Percentiles rank a stretch among this genome's conserved stretches.
These are phyloP conservation scores for Perkinsus chesapeaki DNA, from an alignment of 169 alveolate species.

Conservation along the genomic window DNA sequence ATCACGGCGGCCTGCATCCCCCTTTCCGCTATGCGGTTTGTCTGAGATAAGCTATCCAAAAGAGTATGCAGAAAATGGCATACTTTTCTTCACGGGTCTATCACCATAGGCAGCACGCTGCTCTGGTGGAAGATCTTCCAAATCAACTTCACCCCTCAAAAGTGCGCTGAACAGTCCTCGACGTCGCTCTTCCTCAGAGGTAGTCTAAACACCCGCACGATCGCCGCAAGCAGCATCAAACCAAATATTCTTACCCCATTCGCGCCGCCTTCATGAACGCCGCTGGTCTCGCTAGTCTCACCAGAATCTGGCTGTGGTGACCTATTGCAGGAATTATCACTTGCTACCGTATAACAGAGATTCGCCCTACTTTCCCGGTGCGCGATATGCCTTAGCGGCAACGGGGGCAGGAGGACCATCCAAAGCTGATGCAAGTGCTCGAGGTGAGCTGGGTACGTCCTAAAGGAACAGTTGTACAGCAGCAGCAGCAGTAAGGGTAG, in stretches of 20 bases:
- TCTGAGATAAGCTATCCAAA: background rate
- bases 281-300: background rate
- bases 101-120: background rate
- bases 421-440: background rate
- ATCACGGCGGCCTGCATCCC: background rate
- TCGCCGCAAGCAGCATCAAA: background rate
- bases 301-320: background rate
- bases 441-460: background rate
- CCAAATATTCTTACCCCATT: background rate
- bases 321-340: background rate
- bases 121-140: background rate
- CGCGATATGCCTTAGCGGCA: background rate
- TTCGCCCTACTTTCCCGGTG: background rate
- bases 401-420: background rate
- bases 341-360: background rate
- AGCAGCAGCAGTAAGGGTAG: background rate
- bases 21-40: background rate
- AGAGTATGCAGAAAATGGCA: background rate
- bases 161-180: background rate
- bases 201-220: background rate
- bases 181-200: background rate
- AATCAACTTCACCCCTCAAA: background rate
- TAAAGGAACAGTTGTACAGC: background rate
- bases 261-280: background rate
- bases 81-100: background rate